A percentile compares a stretch with the other conserved stretches of the same genome.
Conservation (phyloP, 116 monocot species). For the Zostera marina region DNA sequence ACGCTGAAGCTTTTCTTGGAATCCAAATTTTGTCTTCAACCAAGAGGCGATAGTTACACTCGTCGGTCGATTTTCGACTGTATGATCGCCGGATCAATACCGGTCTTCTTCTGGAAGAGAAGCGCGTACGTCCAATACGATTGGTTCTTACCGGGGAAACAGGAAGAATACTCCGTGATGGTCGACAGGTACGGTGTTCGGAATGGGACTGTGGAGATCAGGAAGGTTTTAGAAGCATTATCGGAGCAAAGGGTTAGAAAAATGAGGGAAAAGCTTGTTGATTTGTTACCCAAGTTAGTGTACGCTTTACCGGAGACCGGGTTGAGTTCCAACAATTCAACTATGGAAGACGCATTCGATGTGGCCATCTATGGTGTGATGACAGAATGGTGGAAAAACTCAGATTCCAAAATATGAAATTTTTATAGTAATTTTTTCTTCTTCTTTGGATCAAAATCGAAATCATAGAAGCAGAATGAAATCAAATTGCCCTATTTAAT, state of each 20-base stretch:
- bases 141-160: constrained; percentile 50
- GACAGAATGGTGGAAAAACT: too few relatives aligned
- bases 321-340: background rate
- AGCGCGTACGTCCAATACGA: constrained; percentile 68
- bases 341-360: constrained; percentile 31
- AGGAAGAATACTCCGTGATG: constrained; percentile 67
- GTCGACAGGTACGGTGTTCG: constrained; percentile 43
- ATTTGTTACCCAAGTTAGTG: constrained; percentile 32
- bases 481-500: too few relatives aligned
- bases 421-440: too few relatives aligned
- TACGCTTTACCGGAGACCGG: constrained; percentile 16
- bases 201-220: constrained; percentile 38
- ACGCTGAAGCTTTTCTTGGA: constrained; percentile 43
- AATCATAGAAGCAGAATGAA: too few relatives aligned
- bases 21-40: constrained; percentile 77
- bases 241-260: constrained; percentile 25
- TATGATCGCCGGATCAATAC: constrained; percentile 75
- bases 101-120: constrained; percentile 71
- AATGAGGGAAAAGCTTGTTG: constrained; percentile 50
- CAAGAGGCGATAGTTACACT: constrained; percentile 72
- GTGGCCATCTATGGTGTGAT: constrained; percentile 41
- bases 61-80: constrained; percentile 79
- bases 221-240: constrained; percentile 30
- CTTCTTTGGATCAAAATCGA: too few relatives aligned
- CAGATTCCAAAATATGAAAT: too few relatives aligned